A percentile compares a stretch with the other conserved stretches of the same genome.
Evolutionary conservation across 441 rosid genomes (phyloP).

Genomic region (Aquilaria agallochum): DNA sequence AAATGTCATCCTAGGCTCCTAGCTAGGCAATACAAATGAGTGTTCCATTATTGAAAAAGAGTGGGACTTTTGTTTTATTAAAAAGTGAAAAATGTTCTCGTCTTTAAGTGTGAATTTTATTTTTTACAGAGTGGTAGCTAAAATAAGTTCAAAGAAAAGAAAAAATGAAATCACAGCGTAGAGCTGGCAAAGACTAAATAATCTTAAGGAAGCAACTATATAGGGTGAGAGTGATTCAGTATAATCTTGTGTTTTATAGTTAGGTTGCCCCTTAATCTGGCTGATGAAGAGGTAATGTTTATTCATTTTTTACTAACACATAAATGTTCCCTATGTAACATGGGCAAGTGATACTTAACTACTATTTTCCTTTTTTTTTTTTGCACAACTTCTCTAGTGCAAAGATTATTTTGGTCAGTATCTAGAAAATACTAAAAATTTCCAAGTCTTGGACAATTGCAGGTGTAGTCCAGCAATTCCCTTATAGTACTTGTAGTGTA

Average conservation of each 20-base stretch:
- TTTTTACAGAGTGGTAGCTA: conserved; percentile 40
- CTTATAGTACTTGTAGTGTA: conserved; percentile 76
- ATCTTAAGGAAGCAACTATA: conserved; percentile 49
- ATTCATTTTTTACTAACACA: not conserved
- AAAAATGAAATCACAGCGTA: conserved; percentile 43
- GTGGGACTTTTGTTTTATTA: not conserved
- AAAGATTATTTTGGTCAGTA: conserved; percentile 65
- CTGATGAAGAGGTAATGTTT: conserved; percentile 50
- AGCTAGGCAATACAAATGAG: too few relatives aligned
- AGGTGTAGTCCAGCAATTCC: conserved; percentile 56
- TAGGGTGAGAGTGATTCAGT: conserved; percentile 56
- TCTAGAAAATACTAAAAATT: conserved; percentile 63
- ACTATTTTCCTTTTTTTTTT: conserved; percentile 7
- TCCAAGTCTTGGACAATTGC: conserved; percentile 57
- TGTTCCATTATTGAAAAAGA: conserved; percentile 24
- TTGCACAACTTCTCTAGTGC: conserved; percentile 46
- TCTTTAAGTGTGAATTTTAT: conserved; percentile 3
- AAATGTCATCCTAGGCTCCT: too few relatives aligned
- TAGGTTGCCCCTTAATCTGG: conserved; percentile 57
- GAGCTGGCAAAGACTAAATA: conserved; percentile 36
- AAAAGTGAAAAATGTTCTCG: not conserved
- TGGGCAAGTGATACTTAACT: conserved; percentile 7
- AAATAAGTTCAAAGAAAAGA: conserved; percentile 35
- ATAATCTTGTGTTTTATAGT: conserved; percentile 60
- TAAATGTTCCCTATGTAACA: not conserved